Evolutionary conservation across 129 eudicot species (phyloP).

Genomic region (Artemisia annua): DNA sequence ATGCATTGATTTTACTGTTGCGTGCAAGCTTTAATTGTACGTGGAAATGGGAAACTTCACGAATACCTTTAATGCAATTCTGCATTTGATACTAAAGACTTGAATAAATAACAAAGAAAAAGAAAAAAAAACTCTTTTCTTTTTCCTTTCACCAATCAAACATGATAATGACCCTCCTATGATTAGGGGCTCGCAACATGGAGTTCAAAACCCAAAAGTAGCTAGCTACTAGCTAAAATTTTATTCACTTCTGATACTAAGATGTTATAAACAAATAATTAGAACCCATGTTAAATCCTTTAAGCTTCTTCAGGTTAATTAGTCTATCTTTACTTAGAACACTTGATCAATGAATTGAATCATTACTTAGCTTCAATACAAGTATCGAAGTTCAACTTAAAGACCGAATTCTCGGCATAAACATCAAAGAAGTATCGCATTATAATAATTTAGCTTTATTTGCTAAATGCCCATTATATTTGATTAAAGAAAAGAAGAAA

Average conservation of each 20-base stretch:
- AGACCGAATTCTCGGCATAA: neutral
- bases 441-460: neutral
- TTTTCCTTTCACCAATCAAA: constrained; percentile 5
- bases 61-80: constrained; percentile 3
- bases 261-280: neutral
- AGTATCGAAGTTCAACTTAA: neutral
- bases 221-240: neutral
- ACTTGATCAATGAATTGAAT: neutral
- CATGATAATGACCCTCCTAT: constrained; percentile 5
- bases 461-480: constrained; percentile 10
- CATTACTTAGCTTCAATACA: neutral
- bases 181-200: neutral
- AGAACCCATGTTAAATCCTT: neutral
- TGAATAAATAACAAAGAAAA: neutral
- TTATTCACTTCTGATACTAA: neutral
- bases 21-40: constrained; percentile 2
- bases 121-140: neutral
- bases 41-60: constrained; percentile 1
- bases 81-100: constrained; percentile 1
- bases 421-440: neutral
- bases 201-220: neutral
- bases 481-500: neutral
- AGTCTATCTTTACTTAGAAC: too few relatives aligned
- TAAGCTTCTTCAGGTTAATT: neutral
- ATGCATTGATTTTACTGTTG: neutral